phyloP scores from a whole-genome alignment of 768 basidiomycete species.

The Pleurotus tuber-regium region DNA sequence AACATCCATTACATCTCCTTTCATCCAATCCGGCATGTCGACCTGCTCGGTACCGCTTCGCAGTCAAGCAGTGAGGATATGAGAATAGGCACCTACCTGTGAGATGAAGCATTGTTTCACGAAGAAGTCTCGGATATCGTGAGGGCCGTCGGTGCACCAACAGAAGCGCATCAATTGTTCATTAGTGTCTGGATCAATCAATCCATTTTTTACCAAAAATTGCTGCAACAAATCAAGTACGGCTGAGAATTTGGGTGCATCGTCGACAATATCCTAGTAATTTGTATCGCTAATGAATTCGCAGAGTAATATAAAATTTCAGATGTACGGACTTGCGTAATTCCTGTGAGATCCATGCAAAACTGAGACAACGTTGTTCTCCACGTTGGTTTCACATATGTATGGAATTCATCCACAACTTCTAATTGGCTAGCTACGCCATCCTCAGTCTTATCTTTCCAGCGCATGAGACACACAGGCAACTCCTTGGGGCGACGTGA shows the following conservation, averaged over 20 bases:
- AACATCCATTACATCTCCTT: conserved; percentile 73
- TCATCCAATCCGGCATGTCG: conserved; percentile 70
- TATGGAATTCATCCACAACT: conserved; percentile 79
- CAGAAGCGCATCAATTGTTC: conserved; percentile 61
- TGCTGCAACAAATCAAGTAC: conserved; percentile 60
- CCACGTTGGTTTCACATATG: conserved; percentile 89
- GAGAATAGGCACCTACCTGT: conserved; percentile 41
- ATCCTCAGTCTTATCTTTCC: conserved; percentile 61
- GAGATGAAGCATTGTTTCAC: conserved; percentile 91
- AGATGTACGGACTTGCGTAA: conserved; percentile 71
- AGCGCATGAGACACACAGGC: conserved; percentile 85
- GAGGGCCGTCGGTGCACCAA: conserved; percentile 86
- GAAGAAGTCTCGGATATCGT: conserved; percentile 80
- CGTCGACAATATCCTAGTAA: conserved; percentile 85
- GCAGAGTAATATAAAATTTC: neutral
- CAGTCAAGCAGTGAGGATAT: conserved; percentile 2
- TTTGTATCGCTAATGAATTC: conserved; percentile 11
- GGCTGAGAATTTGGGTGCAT: conserved; percentile 70
- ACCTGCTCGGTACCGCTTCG: conserved; percentile 35
- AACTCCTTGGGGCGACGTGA: conserved; percentile 62
- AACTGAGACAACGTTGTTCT: conserved; percentile 76
- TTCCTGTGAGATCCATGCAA: conserved; percentile 86
- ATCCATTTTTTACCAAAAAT: conserved; percentile 69
- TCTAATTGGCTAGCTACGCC: conserved; percentile 57
- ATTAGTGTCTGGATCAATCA: conserved; percentile 61